Evolutionary conservation across 345 rosid genomes (phyloP).

Genomic region (Melastoma malabathricum): DNA sequence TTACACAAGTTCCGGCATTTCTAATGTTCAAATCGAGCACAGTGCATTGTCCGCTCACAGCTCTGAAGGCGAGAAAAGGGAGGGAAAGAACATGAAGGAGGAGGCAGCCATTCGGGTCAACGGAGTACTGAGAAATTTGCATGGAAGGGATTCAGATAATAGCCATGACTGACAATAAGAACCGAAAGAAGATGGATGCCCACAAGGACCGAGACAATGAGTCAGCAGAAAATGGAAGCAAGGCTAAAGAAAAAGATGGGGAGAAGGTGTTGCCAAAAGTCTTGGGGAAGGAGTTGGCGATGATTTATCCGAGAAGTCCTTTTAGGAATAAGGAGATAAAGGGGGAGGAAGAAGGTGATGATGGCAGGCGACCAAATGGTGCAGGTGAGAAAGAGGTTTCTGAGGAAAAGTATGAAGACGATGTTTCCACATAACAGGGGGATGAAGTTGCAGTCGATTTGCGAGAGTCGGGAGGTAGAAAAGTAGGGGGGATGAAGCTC

Average conservation of each 20-base stretch:
- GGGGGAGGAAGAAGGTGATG: constrained; percentile 3
- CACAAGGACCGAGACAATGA: neutral
- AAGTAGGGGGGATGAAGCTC: too few relatives aligned
- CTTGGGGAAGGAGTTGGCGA: neutral
- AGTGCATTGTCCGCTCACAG: neutral
- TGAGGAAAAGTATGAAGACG: too few relatives aligned
- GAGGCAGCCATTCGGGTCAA: neutral
- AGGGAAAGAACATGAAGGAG: neutral
- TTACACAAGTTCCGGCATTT: neutral
- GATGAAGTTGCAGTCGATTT: too few relatives aligned
- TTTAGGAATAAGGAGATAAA: neutral
- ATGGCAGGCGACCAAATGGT: neutral
- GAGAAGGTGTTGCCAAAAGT: neutral
- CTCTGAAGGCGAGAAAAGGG: neutral
- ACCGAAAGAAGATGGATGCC: constrained; percentile 4
- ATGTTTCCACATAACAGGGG: too few relatives aligned
- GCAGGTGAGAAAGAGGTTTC: too few relatives aligned
- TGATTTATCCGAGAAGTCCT: neutral
- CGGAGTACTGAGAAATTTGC: neutral
- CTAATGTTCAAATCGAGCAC: neutral
- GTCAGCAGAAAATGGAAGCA: neutral
- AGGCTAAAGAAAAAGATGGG: constrained; percentile 2
- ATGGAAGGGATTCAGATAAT: neutral
- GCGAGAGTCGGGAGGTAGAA: too few relatives aligned
- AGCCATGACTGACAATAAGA: constrained; percentile 4